Evolutionary conservation across 352 stramenopile genomes (phyloP).

Genomic region (Phytopythium vexans): DNA sequence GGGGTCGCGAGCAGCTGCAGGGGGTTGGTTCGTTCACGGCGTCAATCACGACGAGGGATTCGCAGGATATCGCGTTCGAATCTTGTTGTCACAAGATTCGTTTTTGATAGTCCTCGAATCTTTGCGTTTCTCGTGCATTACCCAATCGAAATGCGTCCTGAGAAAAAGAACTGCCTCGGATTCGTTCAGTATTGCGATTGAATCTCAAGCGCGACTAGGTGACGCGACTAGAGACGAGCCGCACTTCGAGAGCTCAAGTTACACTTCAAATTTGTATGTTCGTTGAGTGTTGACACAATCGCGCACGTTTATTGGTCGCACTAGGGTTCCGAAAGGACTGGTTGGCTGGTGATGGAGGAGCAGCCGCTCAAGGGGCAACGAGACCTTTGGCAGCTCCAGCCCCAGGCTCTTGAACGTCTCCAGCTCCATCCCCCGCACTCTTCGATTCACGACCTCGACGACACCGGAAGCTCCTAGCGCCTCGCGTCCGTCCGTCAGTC

Average conservation of each 20-base stretch:
- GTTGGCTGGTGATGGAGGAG: background rate
- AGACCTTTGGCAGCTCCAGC: no score
- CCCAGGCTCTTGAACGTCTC: no score
- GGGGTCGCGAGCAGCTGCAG: no score
- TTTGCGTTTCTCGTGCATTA: background rate
- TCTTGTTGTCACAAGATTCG: background rate
- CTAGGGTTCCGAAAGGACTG: conserved; percentile 5
- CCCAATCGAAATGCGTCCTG: background rate
- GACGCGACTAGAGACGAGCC: no score
- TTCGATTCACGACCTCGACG: no score
- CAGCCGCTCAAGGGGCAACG: background rate
- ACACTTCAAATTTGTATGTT: no score
- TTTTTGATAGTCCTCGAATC: background rate
- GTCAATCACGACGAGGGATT: background rate
- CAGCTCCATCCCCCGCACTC: no score
- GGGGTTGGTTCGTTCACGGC: background rate
- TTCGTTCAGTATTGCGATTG: background rate
- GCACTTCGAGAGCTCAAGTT: no score
- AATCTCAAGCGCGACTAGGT: background rate
- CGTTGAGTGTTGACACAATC: background rate
- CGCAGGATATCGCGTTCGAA: conserved; percentile 1
- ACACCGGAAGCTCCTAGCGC: no score
- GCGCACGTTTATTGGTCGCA: conserved; percentile 1
- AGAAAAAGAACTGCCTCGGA: conserved; percentile 4
- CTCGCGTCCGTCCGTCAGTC: no score